A percentile compares a stretch with the other conserved stretches of the same genome.
These are phyloP conservation scores for Leccinum fuscescens DNA, from an alignment of 1,284 basidiomycete species.

Conservation along the genomic window DNA sequence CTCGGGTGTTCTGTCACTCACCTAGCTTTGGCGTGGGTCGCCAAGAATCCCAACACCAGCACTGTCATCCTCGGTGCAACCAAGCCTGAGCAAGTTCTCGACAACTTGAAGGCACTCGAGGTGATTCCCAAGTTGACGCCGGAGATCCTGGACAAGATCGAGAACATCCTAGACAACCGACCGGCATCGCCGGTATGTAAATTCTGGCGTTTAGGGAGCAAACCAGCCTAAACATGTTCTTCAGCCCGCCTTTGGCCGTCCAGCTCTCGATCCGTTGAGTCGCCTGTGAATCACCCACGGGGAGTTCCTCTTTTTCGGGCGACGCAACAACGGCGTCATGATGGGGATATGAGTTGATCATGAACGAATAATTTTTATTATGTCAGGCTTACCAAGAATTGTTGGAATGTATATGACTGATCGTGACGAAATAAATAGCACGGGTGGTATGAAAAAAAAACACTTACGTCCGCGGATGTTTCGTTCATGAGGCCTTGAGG, in stretches of 20 bases:
- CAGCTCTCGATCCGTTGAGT: conserved; percentile 29
- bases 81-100: conserved; percentile 46
- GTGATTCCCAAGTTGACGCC: conserved; percentile 54
- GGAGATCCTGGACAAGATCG: conserved; percentile 53
- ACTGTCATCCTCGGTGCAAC: conserved; percentile 67
- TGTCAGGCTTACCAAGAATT: not conserved
- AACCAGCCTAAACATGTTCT: not conserved
- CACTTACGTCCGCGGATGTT: not conserved
- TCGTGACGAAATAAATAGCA: not conserved
- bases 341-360: not conserved
- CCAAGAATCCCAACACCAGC: conserved; percentile 62
- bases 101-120: conserved; percentile 64
- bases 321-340: not conserved
- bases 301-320: not conserved
- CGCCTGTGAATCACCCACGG: conserved; percentile 12
- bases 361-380: not conserved
- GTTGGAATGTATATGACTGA: not conserved
- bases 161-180: conserved; percentile 47
- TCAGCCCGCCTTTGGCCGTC: conserved; percentile 30
- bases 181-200: conserved; percentile 31
- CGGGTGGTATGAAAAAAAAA: not conserved
- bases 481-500: not conserved
- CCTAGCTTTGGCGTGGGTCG: conserved; percentile 76
- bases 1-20: conserved; percentile 56
- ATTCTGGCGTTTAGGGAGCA: not conserved